Evolutionary conservation across 2,329 filamentous ascomycete species (phyloP).

Genomic region (Diaporthe humulicola): DNA sequence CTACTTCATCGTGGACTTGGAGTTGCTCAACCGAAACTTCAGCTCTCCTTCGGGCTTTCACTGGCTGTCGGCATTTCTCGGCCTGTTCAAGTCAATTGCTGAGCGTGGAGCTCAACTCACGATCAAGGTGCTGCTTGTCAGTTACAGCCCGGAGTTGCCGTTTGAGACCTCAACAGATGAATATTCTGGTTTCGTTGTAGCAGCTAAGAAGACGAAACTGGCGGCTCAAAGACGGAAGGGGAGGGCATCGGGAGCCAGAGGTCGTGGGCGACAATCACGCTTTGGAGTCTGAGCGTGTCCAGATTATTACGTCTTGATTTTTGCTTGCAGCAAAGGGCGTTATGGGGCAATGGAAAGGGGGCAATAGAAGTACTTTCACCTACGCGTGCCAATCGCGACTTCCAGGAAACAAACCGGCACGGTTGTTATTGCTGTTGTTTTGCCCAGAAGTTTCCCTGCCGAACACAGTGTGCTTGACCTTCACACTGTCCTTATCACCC

Average conservation of each 20-base stretch:
- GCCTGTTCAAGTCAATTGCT: background rate
- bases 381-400: background rate
- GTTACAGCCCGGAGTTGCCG: background rate
- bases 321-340: too few relatives aligned
- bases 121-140: background rate
- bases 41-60: background rate
- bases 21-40: background rate
- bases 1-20: background rate
- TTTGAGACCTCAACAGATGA: background rate
- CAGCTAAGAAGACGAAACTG: background rate
- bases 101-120: background rate
- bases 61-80: background rate
- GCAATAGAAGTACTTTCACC: background rate
- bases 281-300: background rate
- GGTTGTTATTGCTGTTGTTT: background rate
- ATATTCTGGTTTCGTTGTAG: background rate
- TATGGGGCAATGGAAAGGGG: too few relatives aligned
- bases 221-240: background rate
- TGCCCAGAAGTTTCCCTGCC: background rate
- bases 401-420: background rate
- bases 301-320: too few relatives aligned
- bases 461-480: background rate
- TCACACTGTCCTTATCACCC: slow-evolving; percentile 21
- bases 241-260: background rate
- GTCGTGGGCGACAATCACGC: background rate